phyloP scores from a whole-genome alignment of 2,329 filamentous ascomycete genomes.

The Colletotrichum euphorbiae region DNA sequence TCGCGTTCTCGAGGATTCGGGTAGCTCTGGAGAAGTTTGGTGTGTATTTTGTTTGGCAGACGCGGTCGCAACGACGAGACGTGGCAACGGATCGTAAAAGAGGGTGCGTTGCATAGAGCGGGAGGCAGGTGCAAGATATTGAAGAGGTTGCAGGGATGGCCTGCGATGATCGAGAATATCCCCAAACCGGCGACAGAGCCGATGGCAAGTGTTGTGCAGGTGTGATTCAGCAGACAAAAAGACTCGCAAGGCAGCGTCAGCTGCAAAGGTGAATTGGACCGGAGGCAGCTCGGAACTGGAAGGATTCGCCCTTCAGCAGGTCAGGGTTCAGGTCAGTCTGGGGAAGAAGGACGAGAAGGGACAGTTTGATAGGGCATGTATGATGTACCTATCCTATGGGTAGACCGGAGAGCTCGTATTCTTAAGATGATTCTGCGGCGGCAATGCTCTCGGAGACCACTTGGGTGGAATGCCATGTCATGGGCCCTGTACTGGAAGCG shows the following conservation, averaged over 20 bases:
- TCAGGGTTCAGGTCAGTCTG: constrained; percentile 22
- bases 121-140: constrained; percentile 34
- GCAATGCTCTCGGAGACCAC: constrained; percentile 5
- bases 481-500: constrained; percentile 28
- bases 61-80: constrained; percentile 10
- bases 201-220: constrained; percentile 25
- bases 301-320: constrained; percentile 1
- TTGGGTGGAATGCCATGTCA: constrained; percentile 31
- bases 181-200: constrained; percentile 34
- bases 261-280: constrained; percentile 16
- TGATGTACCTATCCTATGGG: background rate
- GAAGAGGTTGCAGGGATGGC: constrained; percentile 22
- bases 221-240: no score
- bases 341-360: constrained; percentile 23
- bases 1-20: constrained; percentile 4
- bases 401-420: constrained; percentile 34
- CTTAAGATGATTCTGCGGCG: constrained; percentile 36
- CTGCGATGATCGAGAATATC: constrained; percentile 19
- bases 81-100: constrained; percentile 4
- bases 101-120: constrained; percentile 3
- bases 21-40: background rate
- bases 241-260: constrained; percentile 2
- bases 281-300: background rate
- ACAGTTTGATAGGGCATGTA: background rate
- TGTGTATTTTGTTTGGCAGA: constrained; percentile 10